phyloP scores from a whole-genome alignment of 305 asterid species.

The Rubia peregrina region DNA sequence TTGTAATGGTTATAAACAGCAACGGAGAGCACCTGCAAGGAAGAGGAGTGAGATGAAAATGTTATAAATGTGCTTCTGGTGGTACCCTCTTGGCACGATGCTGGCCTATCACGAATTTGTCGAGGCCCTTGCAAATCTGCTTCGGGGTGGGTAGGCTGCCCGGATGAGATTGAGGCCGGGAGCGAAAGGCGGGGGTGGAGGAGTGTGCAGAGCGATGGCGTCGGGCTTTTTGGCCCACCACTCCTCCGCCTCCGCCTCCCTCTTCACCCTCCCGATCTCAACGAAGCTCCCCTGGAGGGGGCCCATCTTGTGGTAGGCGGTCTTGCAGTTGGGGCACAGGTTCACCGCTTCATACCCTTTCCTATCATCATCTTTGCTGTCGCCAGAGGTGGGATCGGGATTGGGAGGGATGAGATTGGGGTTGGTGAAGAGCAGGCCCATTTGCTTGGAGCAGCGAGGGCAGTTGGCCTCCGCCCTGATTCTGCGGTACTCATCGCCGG shows the following conservation, averaged over 20 bases:
- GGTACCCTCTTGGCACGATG: slow-evolving; percentile 81
- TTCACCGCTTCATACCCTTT: slow-evolving; percentile 32
- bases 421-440: slow-evolving; percentile 78
- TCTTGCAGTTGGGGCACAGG: slow-evolving; percentile 40
- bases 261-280: slow-evolving; percentile 34
- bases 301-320: slow-evolving; percentile 31
- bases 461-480: slow-evolving; percentile 89
- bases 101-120: slow-evolving; percentile 86
- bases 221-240: slow-evolving; percentile 45
- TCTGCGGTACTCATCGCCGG: slow-evolving; percentile 51
- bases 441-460: slow-evolving; percentile 88
- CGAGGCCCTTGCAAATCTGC: slow-evolving; percentile 84
- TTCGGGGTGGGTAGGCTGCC: slow-evolving; percentile 73
- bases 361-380: too few relatives aligned
- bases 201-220: slow-evolving; percentile 82
- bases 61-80: neutral
- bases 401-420: slow-evolving; percentile 54
- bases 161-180: slow-evolving; percentile 70
- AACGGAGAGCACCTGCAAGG: slow-evolving; percentile 79
- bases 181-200: slow-evolving; percentile 87
- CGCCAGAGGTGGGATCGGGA: neutral
- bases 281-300: slow-evolving; percentile 40
- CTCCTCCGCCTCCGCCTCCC: slow-evolving; percentile 28
- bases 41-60: neutral
- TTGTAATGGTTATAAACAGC: slow-evolving; percentile 94